phyloP scores from a whole-genome alignment of 331 rosid species.

The Phaseolus coccineus region DNA sequence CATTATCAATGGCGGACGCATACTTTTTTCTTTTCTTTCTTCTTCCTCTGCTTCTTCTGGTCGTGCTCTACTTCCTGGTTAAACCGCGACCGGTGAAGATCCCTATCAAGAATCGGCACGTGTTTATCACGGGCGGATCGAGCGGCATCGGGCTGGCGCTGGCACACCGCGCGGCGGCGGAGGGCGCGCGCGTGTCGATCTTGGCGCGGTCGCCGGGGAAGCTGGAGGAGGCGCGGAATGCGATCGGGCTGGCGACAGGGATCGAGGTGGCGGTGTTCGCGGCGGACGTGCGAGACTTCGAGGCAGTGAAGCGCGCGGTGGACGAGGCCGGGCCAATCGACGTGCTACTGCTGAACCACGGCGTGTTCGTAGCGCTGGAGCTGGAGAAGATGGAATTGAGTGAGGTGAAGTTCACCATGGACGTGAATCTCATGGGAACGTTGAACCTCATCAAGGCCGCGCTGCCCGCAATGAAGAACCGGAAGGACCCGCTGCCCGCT shows the following conservation, averaged over 20 bases:
- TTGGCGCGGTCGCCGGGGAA: conserved; percentile 71
- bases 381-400: conserved; percentile 80
- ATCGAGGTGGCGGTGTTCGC: conserved; percentile 66
- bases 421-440: conserved; percentile 83
- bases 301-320: conserved; percentile 61
- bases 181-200: conserved; percentile 89
- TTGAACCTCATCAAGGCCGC: conserved; percentile 89
- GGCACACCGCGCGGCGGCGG: conserved; percentile 76
- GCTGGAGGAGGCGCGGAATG: conserved; percentile 74
- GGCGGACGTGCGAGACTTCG: conserved; percentile 82
- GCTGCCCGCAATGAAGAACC: conserved; percentile 67
- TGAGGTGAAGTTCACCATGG: conserved; percentile 80
- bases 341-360: conserved; percentile 79
- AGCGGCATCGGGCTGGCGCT: conserved; percentile 94
- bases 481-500: conserved; percentile 64
- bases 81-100: conserved; percentile 73
- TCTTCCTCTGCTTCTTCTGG: conserved; percentile 54
- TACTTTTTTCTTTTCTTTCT: conserved; percentile 49
- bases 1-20: conserved; percentile 51
- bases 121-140: conserved; percentile 94
- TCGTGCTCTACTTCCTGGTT: conserved; percentile 62
- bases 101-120: conserved; percentile 86
- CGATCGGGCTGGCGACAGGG: conserved; percentile 74
- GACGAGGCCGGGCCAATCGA: conserved; percentile 83
- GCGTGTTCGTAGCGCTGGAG: conserved; percentile 74